Evolutionary conservation across 208 protist genomes (phyloP), one percentile per base, ranked within the genome.

Genomic region (Strigomonas culicis): DNA sequence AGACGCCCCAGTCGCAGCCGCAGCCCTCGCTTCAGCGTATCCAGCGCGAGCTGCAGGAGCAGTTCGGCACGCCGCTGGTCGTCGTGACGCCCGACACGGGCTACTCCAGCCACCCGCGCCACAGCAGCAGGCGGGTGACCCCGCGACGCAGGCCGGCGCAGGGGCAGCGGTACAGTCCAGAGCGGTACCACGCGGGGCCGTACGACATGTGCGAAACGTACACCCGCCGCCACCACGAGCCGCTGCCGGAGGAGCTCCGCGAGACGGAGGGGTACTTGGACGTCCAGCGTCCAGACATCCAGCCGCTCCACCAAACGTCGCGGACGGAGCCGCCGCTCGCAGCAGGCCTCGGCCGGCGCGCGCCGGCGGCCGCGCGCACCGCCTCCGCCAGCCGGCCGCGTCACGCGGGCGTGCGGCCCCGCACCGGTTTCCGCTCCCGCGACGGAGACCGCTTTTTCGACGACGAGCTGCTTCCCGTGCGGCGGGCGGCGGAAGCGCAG

Each of bases 131-230:
- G 13, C 39, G 8, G 11, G 8, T 15, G 1, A 44, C 39, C 19
- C 39, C 39, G 8, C 39, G 39, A 17, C 39, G 39, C 1, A 44
- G 39, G 28, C 49, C 11, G 25, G 55, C 7, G 60, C 19, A 36
- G 49, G 10, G 61, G 19, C 51, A 43, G 15, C 73, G 76, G 7
- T 79, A 79, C 73, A 83, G 65, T 34, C 73, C 77, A 0, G 66
- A 72, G 8, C 67, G 65, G 68, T 74, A 67, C 49, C 62, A 47
- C n/a, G 52, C 68, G 2, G 63, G 67, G 13, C 63, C 67, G 30
- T 78, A 79, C 59, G 77, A 76, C 52, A 66, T 68, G 22, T 78
- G 72, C 47, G 77, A 79, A 21, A 66, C 69, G 10, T 77, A 79
- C 47, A 67, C 61, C 47, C 25, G 46, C 0, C 59, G 70, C 10